phyloP scores from a whole-genome alignment of 768 basidiomycete genomes.

The Boletus vermiculosoides region DNA sequence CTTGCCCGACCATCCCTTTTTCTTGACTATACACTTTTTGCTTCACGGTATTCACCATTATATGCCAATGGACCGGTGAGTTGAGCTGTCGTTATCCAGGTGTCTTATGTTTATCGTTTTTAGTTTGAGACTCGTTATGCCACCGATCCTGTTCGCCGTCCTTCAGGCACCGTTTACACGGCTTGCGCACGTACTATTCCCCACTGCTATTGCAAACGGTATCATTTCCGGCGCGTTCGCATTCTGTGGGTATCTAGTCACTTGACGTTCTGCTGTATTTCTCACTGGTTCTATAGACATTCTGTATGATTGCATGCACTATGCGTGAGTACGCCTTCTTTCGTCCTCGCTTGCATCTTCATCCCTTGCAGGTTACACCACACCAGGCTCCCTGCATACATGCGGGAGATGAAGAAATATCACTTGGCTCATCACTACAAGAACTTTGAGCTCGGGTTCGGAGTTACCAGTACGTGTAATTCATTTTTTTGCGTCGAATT shows the following conservation, averaged over 20 bases:
- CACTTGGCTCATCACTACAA: slow-evolving; percentile 98
- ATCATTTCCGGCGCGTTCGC: slow-evolving; percentile 78
- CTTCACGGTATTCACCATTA: slow-evolving; percentile 98
- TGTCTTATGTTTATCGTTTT: slow-evolving; percentile 4
- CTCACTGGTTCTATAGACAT: slow-evolving; percentile 51
- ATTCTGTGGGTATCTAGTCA: slow-evolving; percentile 55
- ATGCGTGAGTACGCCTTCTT: slow-evolving; percentile 57
- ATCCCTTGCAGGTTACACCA: slow-evolving; percentile 65
- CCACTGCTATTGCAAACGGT: slow-evolving; percentile 82
- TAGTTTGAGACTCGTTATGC: slow-evolving; percentile 95
- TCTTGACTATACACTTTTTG: slow-evolving; percentile 86
- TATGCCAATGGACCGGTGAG: slow-evolving; percentile 90
- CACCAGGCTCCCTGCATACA: slow-evolving; percentile 78
- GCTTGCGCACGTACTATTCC: slow-evolving; percentile 81
- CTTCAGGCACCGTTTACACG: slow-evolving; percentile 85
- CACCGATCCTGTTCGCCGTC: slow-evolving; percentile 74
- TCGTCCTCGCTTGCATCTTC: not conserved
- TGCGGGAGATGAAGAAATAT: slow-evolving; percentile 94
- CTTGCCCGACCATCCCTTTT: slow-evolving; percentile 79
- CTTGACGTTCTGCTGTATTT: not conserved
- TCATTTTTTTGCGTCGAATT: not conserved
- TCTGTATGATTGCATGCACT: slow-evolving; percentile 89
- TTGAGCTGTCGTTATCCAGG: not conserved
- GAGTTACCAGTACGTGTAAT: slow-evolving; percentile 75
- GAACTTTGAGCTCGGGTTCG: slow-evolving; percentile 96